Conservation (phyloP, 1,284 basidiomycete species). For the Pseudomicrostroma phylloplanum region DNA sequence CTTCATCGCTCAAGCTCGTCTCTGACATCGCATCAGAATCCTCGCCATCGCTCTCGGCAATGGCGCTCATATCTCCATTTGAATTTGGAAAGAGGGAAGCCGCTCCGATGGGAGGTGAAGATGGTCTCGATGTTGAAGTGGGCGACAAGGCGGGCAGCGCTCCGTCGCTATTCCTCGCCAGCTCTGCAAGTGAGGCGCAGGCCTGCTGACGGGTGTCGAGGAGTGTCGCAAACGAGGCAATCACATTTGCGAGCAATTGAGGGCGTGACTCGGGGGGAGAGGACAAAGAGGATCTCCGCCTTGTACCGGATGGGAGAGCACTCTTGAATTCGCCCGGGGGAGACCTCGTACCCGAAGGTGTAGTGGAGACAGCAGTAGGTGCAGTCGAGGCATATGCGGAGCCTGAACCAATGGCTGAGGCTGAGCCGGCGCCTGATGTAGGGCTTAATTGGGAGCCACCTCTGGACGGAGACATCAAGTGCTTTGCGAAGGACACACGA, state of each 20-base stretch:
- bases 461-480: no score
- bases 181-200: conserved; percentile 3
- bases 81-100: not conserved
- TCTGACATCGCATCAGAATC: not conserved
- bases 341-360: not conserved
- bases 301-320: not conserved
- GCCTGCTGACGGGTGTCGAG: conserved; percentile 5
- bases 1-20: not conserved
- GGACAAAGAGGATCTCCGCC: not conserved
- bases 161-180: not conserved
- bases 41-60: not conserved
- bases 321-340: not conserved
- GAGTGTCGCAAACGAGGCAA: conserved; percentile 5
- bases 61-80: not conserved
- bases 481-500: not conserved
- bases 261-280: not conserved
- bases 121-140: not conserved
- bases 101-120: not conserved
- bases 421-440: no score
- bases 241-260: not conserved
- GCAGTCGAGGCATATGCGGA: not conserved
- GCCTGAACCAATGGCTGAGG: no score
- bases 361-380: not conserved
- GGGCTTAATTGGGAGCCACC: no score
- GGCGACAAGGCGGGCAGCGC: not conserved